Evolutionary conservation across 345 rosid genomes (phyloP).

Genomic region (Eutrema heterophyllum): DNA sequence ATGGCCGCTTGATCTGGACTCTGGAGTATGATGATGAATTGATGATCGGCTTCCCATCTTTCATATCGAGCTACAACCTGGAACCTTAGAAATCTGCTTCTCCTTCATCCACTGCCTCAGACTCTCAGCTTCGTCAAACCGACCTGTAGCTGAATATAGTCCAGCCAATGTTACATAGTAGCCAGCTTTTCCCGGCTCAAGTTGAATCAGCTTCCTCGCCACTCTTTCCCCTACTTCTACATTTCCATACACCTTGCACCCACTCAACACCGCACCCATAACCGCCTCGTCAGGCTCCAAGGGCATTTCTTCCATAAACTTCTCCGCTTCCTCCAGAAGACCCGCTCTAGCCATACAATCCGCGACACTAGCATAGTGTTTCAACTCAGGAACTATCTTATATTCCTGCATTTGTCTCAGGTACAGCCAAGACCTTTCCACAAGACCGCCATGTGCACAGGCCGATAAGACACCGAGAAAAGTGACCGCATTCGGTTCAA

Average conservation of each 20-base stretch:
- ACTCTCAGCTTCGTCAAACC: slow-evolving; percentile 50
- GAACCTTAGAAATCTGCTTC: slow-evolving; percentile 40
- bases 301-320: slow-evolving; percentile 47
- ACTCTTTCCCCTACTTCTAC: slow-evolving; percentile 55
- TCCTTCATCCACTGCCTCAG: slow-evolving; percentile 46
- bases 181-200: slow-evolving; percentile 46
- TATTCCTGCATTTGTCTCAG: slow-evolving; percentile 40
- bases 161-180: slow-evolving; percentile 53
- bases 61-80: slow-evolving; percentile 48
- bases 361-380: slow-evolving; percentile 51
- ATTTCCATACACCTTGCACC: slow-evolving; percentile 53
- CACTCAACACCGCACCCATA: slow-evolving; percentile 46
- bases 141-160: slow-evolving; percentile 42
- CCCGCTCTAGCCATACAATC: slow-evolving; percentile 64
- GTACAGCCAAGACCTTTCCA: slow-evolving; percentile 36
- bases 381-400: slow-evolving; percentile 42
- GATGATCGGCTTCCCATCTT: not conserved
- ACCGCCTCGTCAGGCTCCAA: slow-evolving; percentile 59
- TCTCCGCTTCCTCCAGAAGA: slow-evolving; percentile 54
- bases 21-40: too few species aligned
- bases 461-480: slow-evolving; percentile 65
- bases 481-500: slow-evolving; percentile 53
- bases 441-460: slow-evolving; percentile 63
- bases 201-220: slow-evolving; percentile 44
- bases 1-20: too few species aligned